Evolutionary conservation across 2,329 filamentous ascomycete genomes (phyloP).

Genomic region (Stagonosporopsis vannaccii): DNA sequence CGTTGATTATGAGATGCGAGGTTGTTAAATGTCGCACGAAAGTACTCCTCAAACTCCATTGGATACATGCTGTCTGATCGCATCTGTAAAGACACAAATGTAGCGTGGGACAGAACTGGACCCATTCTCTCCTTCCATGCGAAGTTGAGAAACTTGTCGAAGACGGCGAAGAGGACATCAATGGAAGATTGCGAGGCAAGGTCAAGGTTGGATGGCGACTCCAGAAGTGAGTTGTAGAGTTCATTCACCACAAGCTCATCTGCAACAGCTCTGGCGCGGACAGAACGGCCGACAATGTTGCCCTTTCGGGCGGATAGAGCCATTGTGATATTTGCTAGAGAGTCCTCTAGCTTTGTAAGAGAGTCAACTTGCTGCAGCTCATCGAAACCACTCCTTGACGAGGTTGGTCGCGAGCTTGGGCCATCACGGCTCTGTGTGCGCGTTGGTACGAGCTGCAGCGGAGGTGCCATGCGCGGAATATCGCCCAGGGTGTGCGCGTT

Average conservation of each 20-base stretch:
- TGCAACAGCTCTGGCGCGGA: conserved; percentile 72
- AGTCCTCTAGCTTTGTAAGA: conserved; percentile 79
- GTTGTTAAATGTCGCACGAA: conserved; percentile 60
- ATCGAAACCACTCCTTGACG: conserved; percentile 45
- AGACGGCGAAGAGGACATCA: conserved; percentile 87
- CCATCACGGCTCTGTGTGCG: conserved; percentile 49
- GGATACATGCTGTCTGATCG: conserved; percentile 68
- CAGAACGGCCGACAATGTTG: conserved; percentile 78
- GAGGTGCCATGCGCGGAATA: conserved; percentile 45
- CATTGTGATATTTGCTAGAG: conserved; percentile 82
- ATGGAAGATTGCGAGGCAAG: conserved; percentile 76
- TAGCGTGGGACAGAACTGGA: conserved; percentile 75
- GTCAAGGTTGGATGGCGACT: conserved; percentile 81
- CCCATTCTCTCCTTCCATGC: conserved; percentile 92
- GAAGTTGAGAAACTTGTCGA: conserved; percentile 89
- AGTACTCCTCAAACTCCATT: conserved; percentile 71
- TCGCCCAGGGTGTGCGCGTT: conserved; percentile 45
- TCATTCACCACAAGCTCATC: conserved; percentile 87
- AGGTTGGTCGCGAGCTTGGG: conserved; percentile 41
- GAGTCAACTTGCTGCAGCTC: conserved; percentile 36
- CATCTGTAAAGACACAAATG: conserved; percentile 77
- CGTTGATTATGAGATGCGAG: conserved; percentile 69
- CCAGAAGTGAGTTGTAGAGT: conserved; percentile 85
- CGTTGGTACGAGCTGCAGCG: conserved; percentile 44
- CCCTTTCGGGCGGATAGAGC: conserved; percentile 85